Conservation (phyloP, 768 basidiomycete genomes). For the Cyathus striatus region DNA sequence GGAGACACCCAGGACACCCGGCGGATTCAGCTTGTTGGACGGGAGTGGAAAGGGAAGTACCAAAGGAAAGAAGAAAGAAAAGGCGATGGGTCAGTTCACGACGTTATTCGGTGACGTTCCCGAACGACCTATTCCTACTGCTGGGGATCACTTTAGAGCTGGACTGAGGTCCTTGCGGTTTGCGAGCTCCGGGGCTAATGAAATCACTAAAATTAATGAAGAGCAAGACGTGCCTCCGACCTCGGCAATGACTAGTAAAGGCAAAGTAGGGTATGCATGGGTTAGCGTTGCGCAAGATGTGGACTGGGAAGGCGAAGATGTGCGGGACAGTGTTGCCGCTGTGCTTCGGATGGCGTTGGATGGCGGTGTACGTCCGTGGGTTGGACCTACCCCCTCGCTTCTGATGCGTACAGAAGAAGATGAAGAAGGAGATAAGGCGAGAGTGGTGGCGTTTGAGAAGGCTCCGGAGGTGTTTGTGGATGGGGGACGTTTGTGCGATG, state of each 20-base stretch:
- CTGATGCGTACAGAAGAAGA: too few species aligned
- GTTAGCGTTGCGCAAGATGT: constrained; percentile 76
- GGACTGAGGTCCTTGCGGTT: constrained; percentile 59
- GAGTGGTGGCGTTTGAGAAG: constrained; percentile 50
- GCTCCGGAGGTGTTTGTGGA: constrained; percentile 47
- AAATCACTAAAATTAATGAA: too few species aligned
- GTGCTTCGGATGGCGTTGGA: constrained; percentile 37
- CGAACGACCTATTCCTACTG: constrained; percentile 59
- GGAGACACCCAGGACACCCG: background rate
- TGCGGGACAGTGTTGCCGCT: constrained; percentile 43
- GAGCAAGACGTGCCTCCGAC: constrained; percentile 2
- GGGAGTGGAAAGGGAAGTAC: constrained; percentile 22
- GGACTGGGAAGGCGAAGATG: constrained; percentile 78
- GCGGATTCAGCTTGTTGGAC: background rate
- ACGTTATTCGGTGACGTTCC: constrained; percentile 74
- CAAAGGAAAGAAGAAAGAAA: constrained; percentile 16
- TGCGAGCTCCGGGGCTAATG: constrained; percentile 15
- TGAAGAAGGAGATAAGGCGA: constrained; percentile 6
- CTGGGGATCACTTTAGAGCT: constrained; percentile 68
- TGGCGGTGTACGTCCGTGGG: constrained; percentile 38
- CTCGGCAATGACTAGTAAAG: constrained; percentile 9
- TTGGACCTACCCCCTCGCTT: constrained; percentile 13
- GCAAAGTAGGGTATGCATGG: constrained; percentile 73
- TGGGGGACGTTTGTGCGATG: constrained; percentile 30
- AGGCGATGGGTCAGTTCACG: constrained; percentile 54